Evolutionary conservation across 257 asterid genomes (phyloP), one percentile per base, ranked within the genome.

Genomic region (Gentiana dahurica): DNA sequence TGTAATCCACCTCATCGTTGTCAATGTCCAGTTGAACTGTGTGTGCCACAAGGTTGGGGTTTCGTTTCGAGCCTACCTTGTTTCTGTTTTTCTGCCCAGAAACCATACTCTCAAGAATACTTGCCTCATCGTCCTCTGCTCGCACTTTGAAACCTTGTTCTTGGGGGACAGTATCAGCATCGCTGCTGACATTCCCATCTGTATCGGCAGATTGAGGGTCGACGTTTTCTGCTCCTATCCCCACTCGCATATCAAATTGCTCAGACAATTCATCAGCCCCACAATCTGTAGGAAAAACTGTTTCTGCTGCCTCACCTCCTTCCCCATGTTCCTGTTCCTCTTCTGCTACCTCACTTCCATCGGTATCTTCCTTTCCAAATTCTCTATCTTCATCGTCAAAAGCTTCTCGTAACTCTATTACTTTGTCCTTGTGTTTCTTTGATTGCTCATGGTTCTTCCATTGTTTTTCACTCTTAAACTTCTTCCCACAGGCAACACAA

Each of bases 371-470:
- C 57, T 64, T 81, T 53, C 66, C 86, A 60, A 49, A 75, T 65
- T 73, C 87, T 73, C 60, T 69, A 64, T 85, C 95, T 72, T 85
- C 94, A 34, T 83, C 82, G 36, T 58, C 64, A 67, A 92, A 88
- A 58, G 89, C 90, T 36, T 78, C 75, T 74, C 87, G 81, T 74
- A 92, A 69, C 58, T 82, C 91, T n/a, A 88, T 82, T 60, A 88
- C 79, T 72, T 82, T 92, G 69, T 92, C 95, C 73, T 85, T 92
- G 74, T 92, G 98, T 79, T 92, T 92, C 75, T 83, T 92, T 6
- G 95, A 92, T 76, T 83, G 97, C 72, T 92, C 95, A 3, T 92
- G 97, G 76, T 92, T 92, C 75, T 80, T 83, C 98, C 97, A 92
- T 71, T 92, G 98, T 68, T 85, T 92, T 60, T 92, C 97, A 51